Evolutionary conservation across 768 basidiomycete species (phyloP), one percentile per base, ranked within the genome.

Genomic region (Bullera alba): DNA sequence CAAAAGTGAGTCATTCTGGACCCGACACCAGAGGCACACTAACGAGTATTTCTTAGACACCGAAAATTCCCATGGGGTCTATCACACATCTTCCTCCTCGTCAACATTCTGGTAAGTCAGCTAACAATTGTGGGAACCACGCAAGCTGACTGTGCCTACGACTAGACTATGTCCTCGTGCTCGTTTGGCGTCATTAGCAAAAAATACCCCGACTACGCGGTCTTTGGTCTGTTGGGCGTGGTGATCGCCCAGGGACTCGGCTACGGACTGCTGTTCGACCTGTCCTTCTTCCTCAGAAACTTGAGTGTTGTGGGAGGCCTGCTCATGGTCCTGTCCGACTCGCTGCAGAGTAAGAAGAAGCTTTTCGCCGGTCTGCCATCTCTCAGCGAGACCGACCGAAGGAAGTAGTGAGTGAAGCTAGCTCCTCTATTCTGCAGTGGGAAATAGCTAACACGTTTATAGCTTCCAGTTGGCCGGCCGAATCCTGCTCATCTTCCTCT

Each of bases 221-320:
- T 93, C 57, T 82, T 83, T 39, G 91, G 90, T 60, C 85, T 99
- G 39, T 79, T 97, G 47, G 78, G 77, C 43, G 95, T 97, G 43
- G 92, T 99, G 50, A 75, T 97, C 62, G 82, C 91, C 38, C 95
- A 99, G 75, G 93, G 70, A 38, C 86, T 99, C 61, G 95, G 95
- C 61, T 99, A 99, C 67, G 95, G 95, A 28, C 86, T 99, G 72
- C 93, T 99, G 67, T 99, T 99, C 74, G 95, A 97, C 79, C 80
- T 97, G 73, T 97, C 87, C 76, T 99, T 99, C 81, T 99, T 99
- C 89, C 85, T 97, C 38, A 91, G 95, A 73, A 99, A 97, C 75
- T 79, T 99, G 50, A 87, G 85, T 56, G 95, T 99, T 69, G 90
- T 97, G 55, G 95, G 95, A 48, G 95, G 95, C 47, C 82, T 99